phyloP scores from a whole-genome alignment of 2,329 filamentous ascomycete genomes.

The Aspergillus jensenii region DNA sequence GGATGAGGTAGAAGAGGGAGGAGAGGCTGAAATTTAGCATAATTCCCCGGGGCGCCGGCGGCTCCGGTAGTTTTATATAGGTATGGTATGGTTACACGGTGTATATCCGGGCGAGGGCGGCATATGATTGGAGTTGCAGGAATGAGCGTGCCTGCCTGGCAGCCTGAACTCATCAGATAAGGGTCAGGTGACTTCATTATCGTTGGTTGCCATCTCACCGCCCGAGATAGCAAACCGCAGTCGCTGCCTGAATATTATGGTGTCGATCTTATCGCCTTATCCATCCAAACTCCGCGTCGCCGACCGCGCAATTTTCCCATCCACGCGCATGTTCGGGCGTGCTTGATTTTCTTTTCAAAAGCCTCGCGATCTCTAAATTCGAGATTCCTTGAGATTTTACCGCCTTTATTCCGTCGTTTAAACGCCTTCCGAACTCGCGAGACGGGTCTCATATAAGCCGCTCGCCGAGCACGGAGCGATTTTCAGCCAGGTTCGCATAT shows the following conservation, averaged over 20 bases:
- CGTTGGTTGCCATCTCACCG: background rate
- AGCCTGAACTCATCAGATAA: background rate
- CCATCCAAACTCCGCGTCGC: slow-evolving; percentile 11
- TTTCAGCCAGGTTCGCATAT: slow-evolving; percentile 3
- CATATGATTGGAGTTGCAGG: background rate
- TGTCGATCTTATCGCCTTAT: slow-evolving; percentile 4
- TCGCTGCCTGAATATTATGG: background rate
- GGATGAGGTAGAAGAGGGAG: slow-evolving; percentile 37
- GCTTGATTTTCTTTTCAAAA: background rate
- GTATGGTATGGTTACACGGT: background rate
- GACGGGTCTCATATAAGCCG: background rate
- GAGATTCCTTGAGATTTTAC: background rate
- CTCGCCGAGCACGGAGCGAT: background rate
- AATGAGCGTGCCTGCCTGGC: background rate
- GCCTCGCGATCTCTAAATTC: background rate
- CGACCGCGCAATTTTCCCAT: slow-evolving; percentile 11
- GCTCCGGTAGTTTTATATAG: too few species aligned
- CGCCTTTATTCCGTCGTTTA: background rate
- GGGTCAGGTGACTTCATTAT: background rate
- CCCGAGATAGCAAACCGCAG: background rate
- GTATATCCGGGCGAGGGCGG: background rate
- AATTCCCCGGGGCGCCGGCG: slow-evolving; percentile 1
- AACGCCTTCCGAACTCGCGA: background rate
- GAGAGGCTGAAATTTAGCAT: slow-evolving; percentile 21
- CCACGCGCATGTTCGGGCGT: slow-evolving; percentile 2